phyloP scores from a whole-genome alignment of 208 protist genomes.

The Wallacemonas rigidus region DNA sequence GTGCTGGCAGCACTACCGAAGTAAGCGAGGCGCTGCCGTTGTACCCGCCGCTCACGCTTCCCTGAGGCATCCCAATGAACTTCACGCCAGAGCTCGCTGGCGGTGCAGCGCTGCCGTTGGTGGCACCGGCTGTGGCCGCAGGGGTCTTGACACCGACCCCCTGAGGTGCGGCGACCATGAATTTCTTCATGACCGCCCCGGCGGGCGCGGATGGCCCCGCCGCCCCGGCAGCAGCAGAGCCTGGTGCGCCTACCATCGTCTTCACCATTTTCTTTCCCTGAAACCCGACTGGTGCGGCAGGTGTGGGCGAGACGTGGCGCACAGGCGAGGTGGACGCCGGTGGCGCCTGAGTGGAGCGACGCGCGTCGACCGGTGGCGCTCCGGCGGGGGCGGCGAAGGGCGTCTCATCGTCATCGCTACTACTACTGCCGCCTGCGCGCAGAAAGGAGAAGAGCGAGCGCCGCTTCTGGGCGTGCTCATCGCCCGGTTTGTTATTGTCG shows the following conservation, averaged over 20 bases:
- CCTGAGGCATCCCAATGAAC: neutral
- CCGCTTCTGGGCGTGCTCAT: neutral
- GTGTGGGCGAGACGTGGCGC: neutral
- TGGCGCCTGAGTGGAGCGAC: too few relatives aligned
- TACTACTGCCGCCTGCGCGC: neutral
- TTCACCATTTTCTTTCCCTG: conserved; percentile 26
- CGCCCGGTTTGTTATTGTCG: too few relatives aligned
- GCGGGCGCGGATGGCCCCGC: neutral
- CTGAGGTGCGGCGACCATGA: neutral
- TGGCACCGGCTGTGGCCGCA: too few relatives aligned
- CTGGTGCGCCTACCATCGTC: neutral
- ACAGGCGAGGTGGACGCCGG: neutral
- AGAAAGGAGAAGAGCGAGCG: conserved; percentile 11
- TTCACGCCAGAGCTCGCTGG: conserved; percentile 5
- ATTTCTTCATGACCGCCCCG: neutral
- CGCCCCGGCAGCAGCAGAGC: neutral
- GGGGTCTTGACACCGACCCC: too few relatives aligned
- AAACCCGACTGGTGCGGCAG: neutral
- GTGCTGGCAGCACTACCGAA: neutral
- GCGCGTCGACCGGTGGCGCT: too few relatives aligned
- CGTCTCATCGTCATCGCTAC: conserved; percentile 2
- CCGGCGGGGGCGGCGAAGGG: neutral
- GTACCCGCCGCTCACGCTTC: too few relatives aligned
- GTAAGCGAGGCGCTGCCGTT: too few relatives aligned
- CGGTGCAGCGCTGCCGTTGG: too few relatives aligned